Evolutionary conservation across 1,284 basidiomycete species (phyloP), one percentile per base, ranked within the genome.

Genomic region (Sanghuangporus sanghuang): DNA sequence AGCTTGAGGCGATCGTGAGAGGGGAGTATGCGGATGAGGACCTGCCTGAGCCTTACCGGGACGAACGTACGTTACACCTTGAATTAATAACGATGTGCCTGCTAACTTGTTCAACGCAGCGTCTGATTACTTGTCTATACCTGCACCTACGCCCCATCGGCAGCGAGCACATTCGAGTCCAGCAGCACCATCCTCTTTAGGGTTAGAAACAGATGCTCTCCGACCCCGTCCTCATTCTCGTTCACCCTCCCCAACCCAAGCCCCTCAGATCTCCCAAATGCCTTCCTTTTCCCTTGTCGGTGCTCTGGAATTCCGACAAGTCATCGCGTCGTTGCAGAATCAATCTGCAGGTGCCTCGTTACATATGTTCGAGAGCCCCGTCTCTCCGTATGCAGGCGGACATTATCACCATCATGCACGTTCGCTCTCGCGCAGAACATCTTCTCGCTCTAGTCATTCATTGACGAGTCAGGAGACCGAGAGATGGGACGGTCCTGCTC

Each of bases 221-320:
- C 79, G 66, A 44, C 66, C 71, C 4, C 73, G 71, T 61, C 70
- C 78, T 3, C 74, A 72, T 67, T 75, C 76, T 9, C 74, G 67
- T 21, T 77, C 78, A 1, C 72, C 77, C 6, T 78, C 79, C 0
- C 74, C 76, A 1, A 72, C 74, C 60, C 68, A 58, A 39, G 69
- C 79, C 6, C 71, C 78, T 7, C 75, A 75, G 39, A 67, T 77
- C 21, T 71, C 74, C 7, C 82, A 85, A 64, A 83, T 92, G 75
- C 90, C 90, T 1, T 91, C 89, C 0, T 94, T 95, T 74, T 96
- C 95, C 6, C 83, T 98, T 1, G 84, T 97, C 2, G 93, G 95
- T 8, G 95, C 96, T 0, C 85, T 98, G 59, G 96, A 98, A 73
- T 98, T 98, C 75, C 82, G 93, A 35, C 89, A 95, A 65, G 91